These are phyloP conservation scores for Backusella tarrabulga DNA, from an alignment of 192 early-diverging fungal genomes.

Conservation along the genomic window DNA sequence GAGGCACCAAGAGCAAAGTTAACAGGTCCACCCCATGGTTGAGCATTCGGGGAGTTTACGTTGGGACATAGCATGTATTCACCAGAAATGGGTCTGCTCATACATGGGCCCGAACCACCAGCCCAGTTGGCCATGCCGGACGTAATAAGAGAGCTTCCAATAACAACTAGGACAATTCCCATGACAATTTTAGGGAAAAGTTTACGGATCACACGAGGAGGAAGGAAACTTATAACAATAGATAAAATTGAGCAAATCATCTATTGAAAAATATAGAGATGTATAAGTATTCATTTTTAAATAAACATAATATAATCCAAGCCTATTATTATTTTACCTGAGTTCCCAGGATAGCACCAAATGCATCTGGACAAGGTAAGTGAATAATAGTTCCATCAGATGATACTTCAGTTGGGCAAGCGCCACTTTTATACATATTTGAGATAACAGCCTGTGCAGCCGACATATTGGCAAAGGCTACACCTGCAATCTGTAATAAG, in stretches of 20 bases:
- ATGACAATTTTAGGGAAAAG: constrained; percentile 58
- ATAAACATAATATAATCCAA: background rate
- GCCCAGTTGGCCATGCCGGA: constrained; percentile 49
- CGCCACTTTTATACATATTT: constrained; percentile 19
- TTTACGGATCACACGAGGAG: constrained; percentile 43
- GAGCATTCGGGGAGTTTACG: constrained; percentile 43
- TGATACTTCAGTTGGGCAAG: constrained; percentile 27
- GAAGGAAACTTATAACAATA: constrained; percentile 45
- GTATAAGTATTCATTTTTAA: background rate
- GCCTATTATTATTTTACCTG: background rate
- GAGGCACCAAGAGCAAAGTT: constrained; percentile 53
- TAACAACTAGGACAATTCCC: constrained; percentile 47
- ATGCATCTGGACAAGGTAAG: constrained; percentile 47
- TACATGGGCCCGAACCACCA: constrained; percentile 47
- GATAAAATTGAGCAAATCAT: constrained; percentile 48
- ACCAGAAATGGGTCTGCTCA: constrained; percentile 37
- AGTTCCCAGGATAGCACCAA: constrained; percentile 54
- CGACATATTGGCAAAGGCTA: constrained; percentile 47
- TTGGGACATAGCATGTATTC: constrained; percentile 45
- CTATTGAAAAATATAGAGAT: background rate
- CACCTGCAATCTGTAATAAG: constrained; percentile 53
- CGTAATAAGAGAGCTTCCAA: constrained; percentile 44
- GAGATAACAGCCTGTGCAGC: constrained; percentile 46
- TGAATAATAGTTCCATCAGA: constrained; percentile 38
- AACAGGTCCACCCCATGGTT: constrained; percentile 47